Base-by-base conservation (phyloP, 2,329 filamentous ascomycete genomes). In the Fusarium marasasianum region DNA sequence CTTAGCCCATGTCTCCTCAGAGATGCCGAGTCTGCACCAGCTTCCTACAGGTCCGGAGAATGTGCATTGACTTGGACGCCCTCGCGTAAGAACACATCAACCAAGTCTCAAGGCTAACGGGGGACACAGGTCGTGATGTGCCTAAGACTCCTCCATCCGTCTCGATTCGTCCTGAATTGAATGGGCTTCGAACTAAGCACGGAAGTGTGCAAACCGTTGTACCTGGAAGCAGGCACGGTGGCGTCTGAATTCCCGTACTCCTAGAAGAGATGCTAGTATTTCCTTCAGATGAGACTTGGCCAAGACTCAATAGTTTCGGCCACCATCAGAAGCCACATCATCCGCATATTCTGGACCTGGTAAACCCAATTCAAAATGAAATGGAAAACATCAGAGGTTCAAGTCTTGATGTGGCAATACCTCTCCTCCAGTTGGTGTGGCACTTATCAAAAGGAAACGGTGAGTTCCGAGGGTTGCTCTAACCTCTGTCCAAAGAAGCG, bases 211-310 rank as follows among this genome's bases (percentile, higher is more conserved):
- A 63, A 55, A 53, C 63, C 61, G 58, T 56, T 43, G 61, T 63
- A 53, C 68, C 67, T 74, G 61, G 71, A 69, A 73, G 59, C 57
- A 64, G 67, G 56, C 53, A 69, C 58, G 48, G 76, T 78, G 76
- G 76, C 76, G 76, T 78, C 62, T 78, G 44, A 50, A 69, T 78
- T 78, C 56, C 56, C 63, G 31, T 64, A 45, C 62, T 72, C 64
- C 59, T 53, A 44, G 56, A 45, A 56, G 54, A 68, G 63, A 59
- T 66, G 33, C 59, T 69, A 56, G 45, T 62, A 54, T 55, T 51
- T 54, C 60, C 40, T 51, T 50, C 41, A 37, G 56, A 51, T 60
- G 47, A 75, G 58, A 67, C 60, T 69, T 55, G 37, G 43, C 51
- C 58, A 68, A 55, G 51, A 65, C 60, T 53, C 62, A 51, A 65